Evolutionary conservation across 2,329 filamentous ascomycete species (phyloP).

Genomic region (Stemphylium vesicarium): DNA sequence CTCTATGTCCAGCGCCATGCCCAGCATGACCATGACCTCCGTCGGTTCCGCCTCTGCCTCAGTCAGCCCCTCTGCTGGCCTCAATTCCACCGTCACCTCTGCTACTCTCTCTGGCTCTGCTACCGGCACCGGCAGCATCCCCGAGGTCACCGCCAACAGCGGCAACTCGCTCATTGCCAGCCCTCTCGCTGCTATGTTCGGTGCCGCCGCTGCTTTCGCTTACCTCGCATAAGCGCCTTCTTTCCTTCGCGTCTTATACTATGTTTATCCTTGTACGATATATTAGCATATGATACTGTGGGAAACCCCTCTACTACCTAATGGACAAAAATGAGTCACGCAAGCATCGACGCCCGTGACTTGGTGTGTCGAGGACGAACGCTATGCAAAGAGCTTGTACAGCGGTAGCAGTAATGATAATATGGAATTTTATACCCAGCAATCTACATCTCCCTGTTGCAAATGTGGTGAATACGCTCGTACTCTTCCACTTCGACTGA

Average conservation of each 20-base stretch:
- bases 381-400: constrained; percentile 35
- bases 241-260: constrained; percentile 2
- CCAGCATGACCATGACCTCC: constrained; percentile 32
- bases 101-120: constrained; percentile 32
- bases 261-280: constrained; percentile 20
- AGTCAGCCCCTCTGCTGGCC: constrained; percentile 21
- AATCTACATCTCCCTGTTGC: background rate
- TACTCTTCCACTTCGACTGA: too few relatives aligned
- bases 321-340: constrained; percentile 21
- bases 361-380: constrained; percentile 3
- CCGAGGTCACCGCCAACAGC: constrained; percentile 26
- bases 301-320: constrained; percentile 13
- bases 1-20: constrained; percentile 14
- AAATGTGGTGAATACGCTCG: too few relatives aligned
- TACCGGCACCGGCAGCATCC: constrained; percentile 15
- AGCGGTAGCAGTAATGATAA: constrained; percentile 27
- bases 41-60: constrained; percentile 36
- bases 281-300: constrained; percentile 28
- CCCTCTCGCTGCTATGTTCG: constrained; percentile 50
- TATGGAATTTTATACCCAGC: constrained; percentile 1
- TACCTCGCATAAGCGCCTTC: constrained; percentile 46
- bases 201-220: constrained; percentile 50
- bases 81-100: constrained; percentile 37
- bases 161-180: constrained; percentile 43
- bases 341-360: constrained; percentile 8